A percentile compares a stretch with the other conserved stretches of the same genome.
These are phyloP conservation scores for Fusarium sp. DNA, from an alignment of 2,329 filamentous ascomycete genomes.

Conservation along the genomic window DNA sequence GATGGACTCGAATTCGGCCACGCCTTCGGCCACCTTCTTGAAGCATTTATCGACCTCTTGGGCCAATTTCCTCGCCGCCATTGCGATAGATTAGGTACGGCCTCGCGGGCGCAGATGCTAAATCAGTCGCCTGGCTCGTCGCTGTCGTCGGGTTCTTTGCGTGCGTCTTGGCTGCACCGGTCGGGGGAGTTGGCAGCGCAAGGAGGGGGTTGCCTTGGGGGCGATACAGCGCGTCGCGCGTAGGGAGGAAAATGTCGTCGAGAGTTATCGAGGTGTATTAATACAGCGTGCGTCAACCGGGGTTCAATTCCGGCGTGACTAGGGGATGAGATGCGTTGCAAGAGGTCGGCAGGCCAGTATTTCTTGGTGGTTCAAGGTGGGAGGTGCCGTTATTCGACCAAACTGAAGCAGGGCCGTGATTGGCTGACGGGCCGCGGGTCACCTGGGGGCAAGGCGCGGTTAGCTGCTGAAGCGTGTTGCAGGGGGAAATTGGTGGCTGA, in stretches of 20 bases:
- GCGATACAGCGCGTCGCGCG: constrained; percentile 28
- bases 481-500: constrained; percentile 8
- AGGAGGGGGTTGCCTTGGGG: constrained; percentile 21
- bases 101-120: constrained; percentile 29
- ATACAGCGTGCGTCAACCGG: constrained; percentile 21
- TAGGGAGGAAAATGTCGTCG: constrained; percentile 11
- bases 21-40: constrained; percentile 96
- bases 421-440: constrained; percentile 36
- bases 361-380: constrained; percentile 40
- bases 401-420: constrained; percentile 35
- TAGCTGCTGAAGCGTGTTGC: constrained; percentile 33
- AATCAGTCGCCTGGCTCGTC: constrained; percentile 16
- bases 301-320: constrained; percentile 35
- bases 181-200: constrained; percentile 21
- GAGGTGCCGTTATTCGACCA: constrained; percentile 39
- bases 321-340: constrained; percentile 36
- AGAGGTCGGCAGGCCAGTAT: constrained; percentile 28
- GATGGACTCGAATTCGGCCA: constrained; percentile 89
- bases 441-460: constrained; percentile 30
- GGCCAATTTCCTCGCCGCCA: constrained; percentile 95
- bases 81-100: constrained; percentile 56
- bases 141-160: constrained; percentile 19
- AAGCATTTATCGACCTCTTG: constrained; percentile 99
- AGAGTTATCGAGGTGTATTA: constrained; percentile 20
- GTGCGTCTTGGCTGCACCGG: constrained; percentile 24